Evolutionary conservation across 768 basidiomycete genomes (phyloP).

Genomic region (Trametes gibbosa): DNA sequence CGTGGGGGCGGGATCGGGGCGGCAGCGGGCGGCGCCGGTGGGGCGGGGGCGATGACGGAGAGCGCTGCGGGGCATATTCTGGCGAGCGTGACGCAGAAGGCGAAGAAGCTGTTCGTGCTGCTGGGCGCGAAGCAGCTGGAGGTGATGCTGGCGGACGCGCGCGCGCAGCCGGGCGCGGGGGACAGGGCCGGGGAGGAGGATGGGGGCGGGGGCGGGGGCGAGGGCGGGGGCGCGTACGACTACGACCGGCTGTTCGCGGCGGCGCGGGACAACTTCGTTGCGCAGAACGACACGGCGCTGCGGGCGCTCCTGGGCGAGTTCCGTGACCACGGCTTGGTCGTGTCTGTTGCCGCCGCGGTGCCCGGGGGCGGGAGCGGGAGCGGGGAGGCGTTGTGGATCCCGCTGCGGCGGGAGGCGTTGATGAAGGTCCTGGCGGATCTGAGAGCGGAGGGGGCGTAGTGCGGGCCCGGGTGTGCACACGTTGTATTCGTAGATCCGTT

Average conservation of each 20-base stretch:
- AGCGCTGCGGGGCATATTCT: slow-evolving; percentile 79
- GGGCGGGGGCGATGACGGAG: slow-evolving; percentile 56
- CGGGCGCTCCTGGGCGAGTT: slow-evolving; percentile 85
- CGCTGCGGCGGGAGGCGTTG: slow-evolving; percentile 64
- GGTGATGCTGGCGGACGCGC: slow-evolving; percentile 50
- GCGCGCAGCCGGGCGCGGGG: no score
- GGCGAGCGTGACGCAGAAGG: slow-evolving; percentile 82
- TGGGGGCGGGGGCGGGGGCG: slow-evolving; percentile 23
- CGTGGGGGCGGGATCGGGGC: slow-evolving; percentile 6
- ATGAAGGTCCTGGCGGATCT: slow-evolving; percentile 24
- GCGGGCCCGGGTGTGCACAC: not conserved
- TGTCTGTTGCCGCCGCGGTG: slow-evolving; percentile 34
- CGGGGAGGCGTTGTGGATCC: slow-evolving; percentile 80
- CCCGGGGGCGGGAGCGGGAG: slow-evolving; percentile 41
- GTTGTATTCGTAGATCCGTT: not conserved
- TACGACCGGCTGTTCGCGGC: slow-evolving; percentile 70
- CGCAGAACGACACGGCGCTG: slow-evolving; percentile 83
- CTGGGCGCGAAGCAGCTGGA: slow-evolving; percentile 70
- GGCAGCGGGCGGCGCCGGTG: slow-evolving; percentile 30
- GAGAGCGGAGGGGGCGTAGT: slow-evolving; percentile 16
- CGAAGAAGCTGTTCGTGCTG: slow-evolving; percentile 75
- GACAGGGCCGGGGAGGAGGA: no score
- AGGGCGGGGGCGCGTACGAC: slow-evolving; percentile 49
- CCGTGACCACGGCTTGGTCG: slow-evolving; percentile 81
- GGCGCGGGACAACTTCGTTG: slow-evolving; percentile 82